Percentiles rank a stretch among this genome's conserved stretches.
These are phyloP conservation scores for Fomitopsis palustris DNA, from an alignment of 1,284 basidiomycete species.

Conservation along the genomic window DNA sequence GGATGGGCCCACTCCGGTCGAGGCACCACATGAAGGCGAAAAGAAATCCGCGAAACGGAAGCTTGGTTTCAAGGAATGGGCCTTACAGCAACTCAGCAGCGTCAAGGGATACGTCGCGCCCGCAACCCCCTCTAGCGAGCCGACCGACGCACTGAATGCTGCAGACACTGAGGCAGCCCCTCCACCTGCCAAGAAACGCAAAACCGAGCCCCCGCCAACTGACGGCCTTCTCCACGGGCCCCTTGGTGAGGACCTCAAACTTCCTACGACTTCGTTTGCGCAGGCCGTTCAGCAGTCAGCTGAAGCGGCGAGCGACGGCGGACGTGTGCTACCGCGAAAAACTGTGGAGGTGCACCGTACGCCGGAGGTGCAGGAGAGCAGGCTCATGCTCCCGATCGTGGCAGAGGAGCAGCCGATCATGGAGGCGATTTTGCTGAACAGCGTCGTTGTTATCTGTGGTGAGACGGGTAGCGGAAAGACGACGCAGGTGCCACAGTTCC, in stretches of 20 bases:
- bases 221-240: conserved; percentile 57
- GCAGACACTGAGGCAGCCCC: conserved; percentile 16
- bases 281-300: conserved; percentile 42
- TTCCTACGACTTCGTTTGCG: conserved; percentile 63
- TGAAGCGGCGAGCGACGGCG: conserved; percentile 14
- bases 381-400: conserved; percentile 85
- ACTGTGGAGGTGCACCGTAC: conserved; percentile 68
- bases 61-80: conserved; percentile 83
- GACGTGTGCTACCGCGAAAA: conserved; percentile 28
- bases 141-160: neutral
- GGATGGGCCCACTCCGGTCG: neutral
- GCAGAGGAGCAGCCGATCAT: conserved; percentile 94
- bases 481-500: conserved; percentile 94
- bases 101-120: conserved; percentile 51
- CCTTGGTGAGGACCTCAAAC: conserved; percentile 59
- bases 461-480: conserved; percentile 98
- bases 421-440: conserved; percentile 86
- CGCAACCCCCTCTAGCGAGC: conserved; percentile 15
- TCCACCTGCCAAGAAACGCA: conserved; percentile 41
- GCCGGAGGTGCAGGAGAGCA: conserved; percentile 71
- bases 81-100: conserved; percentile 64
- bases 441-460: conserved; percentile 73
- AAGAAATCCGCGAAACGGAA: conserved; percentile 30
- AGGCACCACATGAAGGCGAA: neutral
- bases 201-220: conserved; percentile 25